A percentile compares a stretch with the other conserved stretches of the same genome.
Conservation (phyloP, 805 yeast genomes). For the Cyberlindnera mycetangii region DNA sequence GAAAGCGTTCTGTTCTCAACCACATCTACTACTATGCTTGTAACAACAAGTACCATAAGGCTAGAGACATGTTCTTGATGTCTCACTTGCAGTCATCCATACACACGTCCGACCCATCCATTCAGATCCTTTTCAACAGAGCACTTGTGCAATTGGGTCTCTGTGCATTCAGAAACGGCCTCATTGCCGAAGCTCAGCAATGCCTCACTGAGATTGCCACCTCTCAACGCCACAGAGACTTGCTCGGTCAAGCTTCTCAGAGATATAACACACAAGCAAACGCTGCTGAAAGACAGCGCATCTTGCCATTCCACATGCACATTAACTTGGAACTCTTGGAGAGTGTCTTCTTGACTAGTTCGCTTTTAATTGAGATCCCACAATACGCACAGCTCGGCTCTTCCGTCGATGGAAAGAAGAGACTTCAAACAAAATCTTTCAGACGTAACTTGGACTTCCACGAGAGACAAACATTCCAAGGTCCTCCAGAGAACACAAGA, state of each 20-base stretch:
- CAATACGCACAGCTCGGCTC: conserved; percentile 69
- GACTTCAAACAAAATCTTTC: conserved; percentile 75
- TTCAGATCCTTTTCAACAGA: conserved; percentile 93
- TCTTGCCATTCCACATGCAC: conserved; percentile 97
- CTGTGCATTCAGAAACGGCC: conserved; percentile 89
- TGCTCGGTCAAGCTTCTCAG: conserved; percentile 85
- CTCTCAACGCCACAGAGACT: conserved; percentile 82
- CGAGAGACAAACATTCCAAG: conserved; percentile 92
- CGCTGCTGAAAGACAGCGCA: conserved; percentile 68
- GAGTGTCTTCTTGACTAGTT: conserved; percentile 87
- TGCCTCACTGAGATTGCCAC: conserved; percentile 84
- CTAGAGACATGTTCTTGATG: conserved; percentile 83
- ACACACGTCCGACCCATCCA: conserved; percentile 76
- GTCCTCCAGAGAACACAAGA: conserved; percentile 96
- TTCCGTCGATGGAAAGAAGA: conserved; percentile 56
- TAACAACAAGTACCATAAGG: conserved; percentile 76
- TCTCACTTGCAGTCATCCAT: conserved; percentile 84
- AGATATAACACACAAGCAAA: conserved; percentile 57
- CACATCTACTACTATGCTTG: conserved; percentile 91
- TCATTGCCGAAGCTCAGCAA: conserved; percentile 83
- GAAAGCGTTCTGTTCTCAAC: conserved; percentile 79
- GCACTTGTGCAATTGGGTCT: conserved; percentile 94
- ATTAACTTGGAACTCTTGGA: conserved; percentile 93
- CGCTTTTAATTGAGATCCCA: conserved; percentile 89
- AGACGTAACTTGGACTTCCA: conserved; percentile 88